These are phyloP conservation scores for Alternaria infectoria DNA, from an alignment of 2,329 filamentous ascomycete species.

Conservation along the genomic window DNA sequence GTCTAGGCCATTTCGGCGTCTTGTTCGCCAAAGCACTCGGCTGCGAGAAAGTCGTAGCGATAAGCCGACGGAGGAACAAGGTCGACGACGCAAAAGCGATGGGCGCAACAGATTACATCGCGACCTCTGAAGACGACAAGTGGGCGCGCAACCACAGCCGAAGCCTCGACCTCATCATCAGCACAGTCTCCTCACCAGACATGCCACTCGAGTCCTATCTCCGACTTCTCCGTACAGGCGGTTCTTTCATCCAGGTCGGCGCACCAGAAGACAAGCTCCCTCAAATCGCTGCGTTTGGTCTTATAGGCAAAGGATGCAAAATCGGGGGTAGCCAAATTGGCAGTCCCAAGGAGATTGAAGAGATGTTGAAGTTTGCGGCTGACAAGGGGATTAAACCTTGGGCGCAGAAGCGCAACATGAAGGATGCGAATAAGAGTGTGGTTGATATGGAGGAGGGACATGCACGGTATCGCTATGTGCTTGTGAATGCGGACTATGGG, in stretches of 20 bases:
- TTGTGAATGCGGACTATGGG: constrained; percentile 36
- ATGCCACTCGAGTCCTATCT: constrained; percentile 72
- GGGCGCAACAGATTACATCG: constrained; percentile 71
- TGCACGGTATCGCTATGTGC: constrained; percentile 53
- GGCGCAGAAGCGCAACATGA: constrained; percentile 67
- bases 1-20: constrained; percentile 75
- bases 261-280: constrained; percentile 67
- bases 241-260: constrained; percentile 71
- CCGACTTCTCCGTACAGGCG: constrained; percentile 63
- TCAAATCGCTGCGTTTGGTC: constrained; percentile 61
- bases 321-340: constrained; percentile 58
- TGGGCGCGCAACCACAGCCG: constrained; percentile 67
- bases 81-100: constrained; percentile 65
- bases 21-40: constrained; percentile 75
- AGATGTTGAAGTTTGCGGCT: constrained; percentile 67
- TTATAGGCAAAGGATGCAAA: constrained; percentile 63
- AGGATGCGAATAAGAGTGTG: constrained; percentile 60
- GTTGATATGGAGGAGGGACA: constrained; percentile 65
- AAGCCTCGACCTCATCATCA: constrained; percentile 66
- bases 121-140: constrained; percentile 43
- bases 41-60: constrained; percentile 69
- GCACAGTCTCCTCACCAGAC: constrained; percentile 62
- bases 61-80: constrained; percentile 67
- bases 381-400: constrained; percentile 65
- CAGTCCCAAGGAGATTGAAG: constrained; percentile 63